phyloP scores from a whole-genome alignment of 176 grass and related monocot genomes.

The Oropetium thomaeum region DNA sequence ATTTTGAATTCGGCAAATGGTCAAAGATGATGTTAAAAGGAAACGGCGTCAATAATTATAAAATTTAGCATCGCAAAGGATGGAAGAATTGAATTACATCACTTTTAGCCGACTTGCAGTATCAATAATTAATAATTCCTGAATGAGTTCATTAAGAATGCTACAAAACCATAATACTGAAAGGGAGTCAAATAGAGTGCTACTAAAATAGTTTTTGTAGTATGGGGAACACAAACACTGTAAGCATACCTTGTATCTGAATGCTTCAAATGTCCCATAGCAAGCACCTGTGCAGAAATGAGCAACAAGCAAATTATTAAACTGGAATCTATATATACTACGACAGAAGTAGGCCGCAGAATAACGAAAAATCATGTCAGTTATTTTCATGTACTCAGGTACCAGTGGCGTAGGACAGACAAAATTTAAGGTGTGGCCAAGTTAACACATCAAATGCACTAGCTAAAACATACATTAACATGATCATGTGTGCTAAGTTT shows the following conservation, averaged over 20 bases:
- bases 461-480: too few relatives aligned
- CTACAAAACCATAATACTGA: background rate
- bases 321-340: background rate
- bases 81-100: background rate
- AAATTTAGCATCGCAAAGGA: background rate
- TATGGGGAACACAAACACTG: background rate
- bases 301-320: constrained; percentile 8
- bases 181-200: background rate
- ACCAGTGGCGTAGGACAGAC: too few relatives aligned
- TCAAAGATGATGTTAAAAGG: too few relatives aligned
- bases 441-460: too few relatives aligned
- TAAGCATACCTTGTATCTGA: constrained; percentile 72
- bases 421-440: too few relatives aligned
- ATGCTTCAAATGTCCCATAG: constrained; percentile 91
- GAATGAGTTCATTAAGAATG: background rate
- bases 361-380: background rate
- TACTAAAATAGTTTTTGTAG: background rate
- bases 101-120: background rate
- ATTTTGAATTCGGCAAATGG: too few relatives aligned
- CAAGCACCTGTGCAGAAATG: constrained; percentile 63
- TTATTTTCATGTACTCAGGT: background rate
- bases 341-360: constrained; percentile 34
- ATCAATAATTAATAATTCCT: background rate
- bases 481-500: too few relatives aligned
- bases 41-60: too few relatives aligned